A percentile compares a stretch with the other conserved stretches of the same genome.
These are phyloP conservation scores for Fraxinus latifolia DNA, from an alignment of 305 asterid species.

Conservation along the genomic window DNA sequence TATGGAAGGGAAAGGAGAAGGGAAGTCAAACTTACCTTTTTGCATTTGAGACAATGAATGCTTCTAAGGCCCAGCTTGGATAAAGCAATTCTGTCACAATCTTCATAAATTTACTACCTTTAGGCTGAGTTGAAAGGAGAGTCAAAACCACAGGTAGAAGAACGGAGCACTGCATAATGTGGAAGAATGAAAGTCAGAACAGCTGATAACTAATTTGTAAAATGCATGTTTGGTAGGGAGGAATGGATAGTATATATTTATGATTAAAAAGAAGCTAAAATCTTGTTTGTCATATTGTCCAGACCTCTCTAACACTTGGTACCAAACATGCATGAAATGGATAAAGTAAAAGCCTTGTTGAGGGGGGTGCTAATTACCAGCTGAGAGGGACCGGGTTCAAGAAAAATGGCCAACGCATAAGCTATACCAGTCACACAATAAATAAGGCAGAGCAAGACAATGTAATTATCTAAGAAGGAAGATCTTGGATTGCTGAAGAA, in stretches of 20 bases:
- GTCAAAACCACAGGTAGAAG: constrained; percentile 88
- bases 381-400: constrained; percentile 88
- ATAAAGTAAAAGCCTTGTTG: neutral
- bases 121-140: constrained; percentile 75
- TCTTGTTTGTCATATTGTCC: neutral
- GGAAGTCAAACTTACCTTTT: constrained; percentile 42
- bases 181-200: neutral
- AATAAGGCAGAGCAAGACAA: constrained; percentile 68
- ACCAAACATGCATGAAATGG: neutral
- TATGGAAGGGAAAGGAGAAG: neutral
- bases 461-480: constrained; percentile 60
- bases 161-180: constrained; percentile 70
- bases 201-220: neutral
- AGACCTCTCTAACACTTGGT: neutral
- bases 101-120: constrained; percentile 39
- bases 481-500: constrained; percentile 96
- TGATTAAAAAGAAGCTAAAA: neutral
- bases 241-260: neutral
- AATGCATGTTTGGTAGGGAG: neutral
- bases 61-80: constrained; percentile 95
- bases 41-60: constrained; percentile 80
- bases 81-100: constrained; percentile 48
- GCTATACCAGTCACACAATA: constrained; percentile 92
- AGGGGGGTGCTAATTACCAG: constrained; percentile 41
- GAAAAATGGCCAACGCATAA: constrained; percentile 71